Evolutionary conservation across 768 basidiomycete species (phyloP), one percentile per base, ranked within the genome.

Genomic region (Erythrobasidium yunnanense): DNA sequence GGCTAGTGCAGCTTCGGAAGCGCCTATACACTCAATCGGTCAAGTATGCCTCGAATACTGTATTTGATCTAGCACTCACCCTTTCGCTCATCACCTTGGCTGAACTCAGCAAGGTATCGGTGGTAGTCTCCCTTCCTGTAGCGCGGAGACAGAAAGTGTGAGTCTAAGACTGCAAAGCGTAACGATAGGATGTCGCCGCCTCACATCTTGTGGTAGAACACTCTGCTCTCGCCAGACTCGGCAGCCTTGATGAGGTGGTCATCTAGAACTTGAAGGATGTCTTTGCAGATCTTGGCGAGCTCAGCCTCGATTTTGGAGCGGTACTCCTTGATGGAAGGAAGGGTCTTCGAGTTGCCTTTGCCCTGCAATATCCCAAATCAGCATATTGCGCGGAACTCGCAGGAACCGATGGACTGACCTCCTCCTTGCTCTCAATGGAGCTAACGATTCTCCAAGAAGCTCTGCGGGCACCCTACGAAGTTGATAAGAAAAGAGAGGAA

Each of bases 381-480:
- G n/a, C n/a, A n/a, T n/a, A n/a, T n/a, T n/a, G n/a, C n/a, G n/a
- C n/a, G n/a, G n/a, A n/a, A n/a, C n/a, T n/a, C n/a, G n/a, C n/a
- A n/a, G n/a, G n/a, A n/a, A n/a, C n/a, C n/a, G n/a, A n/a, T n/a
- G n/a, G n/a, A n/a, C n/a, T 54, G 30, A 55, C 52, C 81, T 95
- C 91, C 82, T 97, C 92, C 82, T 95, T 96, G 81, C 92, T 90
- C 81, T 96, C 92, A 75, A 97, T 95, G 56, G 90, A 93, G 66
- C 90, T 92, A 60, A 97, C 90, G 74, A 96, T 95, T 73, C 92
- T 82, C 92, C 92, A 96, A n/a, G 90, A 93, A 18, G 92, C 91
- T 77, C 93, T 90, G 72, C 92, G 90, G 32, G 92, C 91, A 78
- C 92, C 92, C 60, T 63, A 49, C 34, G 17, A n/a, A 42, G 69